Conservation (phyloP, 139 green algal species). For the Tetradesmus obliquus region DNA sequence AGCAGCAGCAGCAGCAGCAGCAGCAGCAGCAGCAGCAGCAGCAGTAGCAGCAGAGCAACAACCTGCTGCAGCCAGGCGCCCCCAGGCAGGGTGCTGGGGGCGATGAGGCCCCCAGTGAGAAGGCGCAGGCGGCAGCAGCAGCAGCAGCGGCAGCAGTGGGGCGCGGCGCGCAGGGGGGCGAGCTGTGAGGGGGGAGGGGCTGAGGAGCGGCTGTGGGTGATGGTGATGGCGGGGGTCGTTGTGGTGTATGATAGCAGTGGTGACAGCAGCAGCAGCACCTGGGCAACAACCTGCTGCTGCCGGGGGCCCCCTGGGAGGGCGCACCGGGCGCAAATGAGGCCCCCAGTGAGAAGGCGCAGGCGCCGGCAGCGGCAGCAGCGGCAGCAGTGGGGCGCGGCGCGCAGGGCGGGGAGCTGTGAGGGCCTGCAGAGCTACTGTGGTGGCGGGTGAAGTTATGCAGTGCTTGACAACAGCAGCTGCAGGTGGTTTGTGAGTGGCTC, state of each 20-base stretch:
- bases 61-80: constrained; percentile 35
- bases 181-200: neutral
- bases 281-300: constrained; percentile 33
- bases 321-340: constrained; percentile 3
- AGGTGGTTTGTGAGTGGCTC: too few species aligned
- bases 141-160: neutral
- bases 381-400: neutral
- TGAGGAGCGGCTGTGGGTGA: neutral
- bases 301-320: neutral
- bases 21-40: too few species aligned
- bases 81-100: neutral
- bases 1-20: too few species aligned
- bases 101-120: too few species aligned
- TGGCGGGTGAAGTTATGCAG: too few species aligned
- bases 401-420: neutral
- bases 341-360: neutral
- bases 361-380: neutral
- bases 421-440: neutral
- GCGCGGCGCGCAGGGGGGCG: neutral
- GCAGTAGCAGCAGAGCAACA: neutral
- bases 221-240: neutral
- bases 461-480: too few species aligned
- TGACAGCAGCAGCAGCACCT: too few species aligned
- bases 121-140: neutral
- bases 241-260: too few species aligned